Conservation (phyloP, 2,329 filamentous ascomycete species). For the Simplicillium aogashimaense region DNA sequence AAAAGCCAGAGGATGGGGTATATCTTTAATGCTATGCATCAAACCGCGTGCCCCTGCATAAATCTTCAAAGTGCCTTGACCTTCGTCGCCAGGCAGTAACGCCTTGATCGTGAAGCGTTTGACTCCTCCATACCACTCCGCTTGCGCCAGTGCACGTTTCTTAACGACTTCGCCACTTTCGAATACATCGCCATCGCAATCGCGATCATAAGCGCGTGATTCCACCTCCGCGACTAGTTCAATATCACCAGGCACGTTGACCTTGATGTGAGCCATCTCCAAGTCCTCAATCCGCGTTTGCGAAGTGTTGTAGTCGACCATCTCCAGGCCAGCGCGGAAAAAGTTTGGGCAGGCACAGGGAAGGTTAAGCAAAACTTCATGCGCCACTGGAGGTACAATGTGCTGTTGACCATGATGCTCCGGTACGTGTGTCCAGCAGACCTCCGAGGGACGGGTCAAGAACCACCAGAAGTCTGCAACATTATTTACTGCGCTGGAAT, state of each 20-base stretch:
- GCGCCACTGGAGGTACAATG: constrained; percentile 77
- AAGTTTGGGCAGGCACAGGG: constrained; percentile 80
- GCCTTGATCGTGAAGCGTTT: constrained; percentile 95
- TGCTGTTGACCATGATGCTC: constrained; percentile 84
- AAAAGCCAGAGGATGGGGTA: constrained; percentile 83
- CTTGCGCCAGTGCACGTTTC: constrained; percentile 82
- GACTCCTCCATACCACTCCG: constrained; percentile 77
- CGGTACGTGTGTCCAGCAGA: constrained; percentile 94
- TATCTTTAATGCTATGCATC: constrained; percentile 96
- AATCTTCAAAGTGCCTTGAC: constrained; percentile 75
- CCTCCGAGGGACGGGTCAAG: constrained; percentile 75
- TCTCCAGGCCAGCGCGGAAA: constrained; percentile 71
- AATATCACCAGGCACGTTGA: constrained; percentile 80
- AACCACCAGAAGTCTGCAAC: constrained; percentile 88
- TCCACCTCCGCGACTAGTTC: constrained; percentile 92
- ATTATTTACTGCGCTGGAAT: constrained; percentile 61
- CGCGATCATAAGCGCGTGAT: constrained; percentile 66
- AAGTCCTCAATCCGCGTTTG: constrained; percentile 78
- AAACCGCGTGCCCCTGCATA: constrained; percentile 91
- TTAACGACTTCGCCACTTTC: constrained; percentile 81
- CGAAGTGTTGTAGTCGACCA: constrained; percentile 87
- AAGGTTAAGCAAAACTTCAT: constrained; percentile 76
- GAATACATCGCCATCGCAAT: constrained; percentile 84
- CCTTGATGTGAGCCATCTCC: constrained; percentile 83
- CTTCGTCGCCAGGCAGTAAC: constrained; percentile 82